A percentile compares a stretch with the other conserved stretches of the same genome.
Conservation (phyloP, 106 monocot genomes). For the Dendrobium huoshanense region DNA sequence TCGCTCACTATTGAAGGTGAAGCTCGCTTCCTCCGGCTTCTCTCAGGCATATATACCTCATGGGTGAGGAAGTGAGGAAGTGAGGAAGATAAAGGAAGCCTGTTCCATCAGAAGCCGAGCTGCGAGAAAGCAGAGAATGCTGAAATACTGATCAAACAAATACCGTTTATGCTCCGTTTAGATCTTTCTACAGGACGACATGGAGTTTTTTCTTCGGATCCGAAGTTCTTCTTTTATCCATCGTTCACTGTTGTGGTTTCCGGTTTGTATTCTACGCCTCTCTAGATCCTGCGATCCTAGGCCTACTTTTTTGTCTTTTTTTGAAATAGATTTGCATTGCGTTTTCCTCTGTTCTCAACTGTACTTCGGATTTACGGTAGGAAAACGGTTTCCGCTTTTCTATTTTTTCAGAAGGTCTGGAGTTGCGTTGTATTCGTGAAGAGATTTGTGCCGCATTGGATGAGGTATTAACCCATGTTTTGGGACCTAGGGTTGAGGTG, state of each 20-base stretch:
- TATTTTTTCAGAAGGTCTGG: not conserved
- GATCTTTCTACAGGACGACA: not conserved
- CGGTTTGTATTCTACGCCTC: not conserved
- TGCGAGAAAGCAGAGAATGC: not conserved
- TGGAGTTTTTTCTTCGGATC: constrained; percentile 2
- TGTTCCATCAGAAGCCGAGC: not conserved
- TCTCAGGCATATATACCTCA: not conserved
- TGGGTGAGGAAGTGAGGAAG: not conserved
- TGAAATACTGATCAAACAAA: not conserved
- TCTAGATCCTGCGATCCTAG: not conserved
- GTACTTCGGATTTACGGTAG: not conserved
- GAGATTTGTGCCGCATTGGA: not conserved
- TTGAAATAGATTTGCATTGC: not conserved
- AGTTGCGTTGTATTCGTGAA: not conserved
- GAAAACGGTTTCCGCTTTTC: not conserved
- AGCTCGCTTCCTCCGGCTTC: not conserved
- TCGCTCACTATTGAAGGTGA: not conserved
- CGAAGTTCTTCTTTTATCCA: not conserved
- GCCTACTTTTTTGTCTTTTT: not conserved
- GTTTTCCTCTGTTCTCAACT: not conserved
- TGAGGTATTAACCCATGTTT: not conserved
- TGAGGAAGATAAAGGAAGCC: not conserved
- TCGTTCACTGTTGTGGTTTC: not conserved
- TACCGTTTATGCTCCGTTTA: not conserved
- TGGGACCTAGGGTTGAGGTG: not conserved